Evolutionary conservation across 306 rosid genomes (phyloP).

Genomic region (Cercis canadensis): DNA sequence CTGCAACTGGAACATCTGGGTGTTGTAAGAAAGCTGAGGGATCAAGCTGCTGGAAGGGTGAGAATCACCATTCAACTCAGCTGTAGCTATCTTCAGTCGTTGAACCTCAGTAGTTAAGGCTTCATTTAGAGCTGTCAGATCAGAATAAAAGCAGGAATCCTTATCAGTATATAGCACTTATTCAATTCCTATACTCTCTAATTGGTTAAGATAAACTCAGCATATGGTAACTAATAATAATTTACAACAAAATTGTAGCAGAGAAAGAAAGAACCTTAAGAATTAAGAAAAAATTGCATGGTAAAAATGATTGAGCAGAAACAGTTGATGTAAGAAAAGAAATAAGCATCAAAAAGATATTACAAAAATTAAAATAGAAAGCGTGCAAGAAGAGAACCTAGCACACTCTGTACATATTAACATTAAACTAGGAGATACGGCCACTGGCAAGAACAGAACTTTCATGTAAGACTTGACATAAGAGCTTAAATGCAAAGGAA

Average conservation of each 20-base stretch:
- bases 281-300: background rate
- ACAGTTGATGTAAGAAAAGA: background rate
- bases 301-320: too few species aligned
- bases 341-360: background rate
- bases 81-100: slow-evolving; percentile 78
- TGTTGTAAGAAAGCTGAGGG: slow-evolving; percentile 58
- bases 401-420: background rate
- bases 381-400: background rate
- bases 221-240: background rate
- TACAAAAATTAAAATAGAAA: background rate
- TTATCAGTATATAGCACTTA: slow-evolving; percentile 28
- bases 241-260: slow-evolving; percentile 10
- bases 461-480: background rate
- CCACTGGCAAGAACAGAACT: slow-evolving; percentile 4
- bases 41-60: slow-evolving; percentile 63
- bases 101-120: slow-evolving; percentile 94
- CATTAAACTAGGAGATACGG: too few species aligned
- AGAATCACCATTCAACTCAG: slow-evolving; percentile 69
- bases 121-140: slow-evolving; percentile 78
- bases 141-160: slow-evolving; percentile 27
- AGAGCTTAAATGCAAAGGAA: slow-evolving; percentile 11
- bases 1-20: slow-evolving; percentile 65
- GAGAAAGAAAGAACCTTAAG: background rate
- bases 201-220: background rate
- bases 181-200: slow-evolving; percentile 17